phyloP scores from a whole-genome alignment of 225 moss, liverwort and hornwort species.

The Sphagnum contortum region DNA sequence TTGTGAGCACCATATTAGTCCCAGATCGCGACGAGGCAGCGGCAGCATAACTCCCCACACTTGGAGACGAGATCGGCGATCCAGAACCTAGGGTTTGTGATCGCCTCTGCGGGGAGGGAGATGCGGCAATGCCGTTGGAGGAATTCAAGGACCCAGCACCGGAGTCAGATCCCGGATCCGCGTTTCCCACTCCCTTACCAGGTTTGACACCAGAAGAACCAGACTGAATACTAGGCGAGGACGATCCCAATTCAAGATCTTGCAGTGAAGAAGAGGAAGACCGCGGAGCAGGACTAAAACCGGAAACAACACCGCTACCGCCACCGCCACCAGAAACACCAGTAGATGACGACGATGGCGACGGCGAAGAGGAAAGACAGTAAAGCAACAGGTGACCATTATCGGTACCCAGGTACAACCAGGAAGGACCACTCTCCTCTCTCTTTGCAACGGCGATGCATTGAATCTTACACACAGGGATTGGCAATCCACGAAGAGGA shows the following conservation, averaged over 20 bases:
- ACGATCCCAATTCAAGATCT: too few species aligned
- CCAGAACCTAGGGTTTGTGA: neutral
- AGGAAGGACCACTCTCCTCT: constrained; percentile 29
- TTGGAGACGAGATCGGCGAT: neutral
- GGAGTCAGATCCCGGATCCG: too few species aligned
- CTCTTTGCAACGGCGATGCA: constrained; percentile 55
- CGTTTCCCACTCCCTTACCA: too few species aligned
- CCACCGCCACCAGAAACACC: neutral
- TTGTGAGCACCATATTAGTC: constrained; percentile 55
- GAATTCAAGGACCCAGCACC: too few species aligned
- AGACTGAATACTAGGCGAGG: too few species aligned
- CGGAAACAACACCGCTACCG: too few species aligned
- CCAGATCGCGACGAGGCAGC: constrained; percentile 12
- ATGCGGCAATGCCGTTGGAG: too few species aligned
- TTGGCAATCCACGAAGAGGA: constrained; percentile 75
- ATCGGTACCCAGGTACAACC: constrained; percentile 79
- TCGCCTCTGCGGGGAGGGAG: too few species aligned
- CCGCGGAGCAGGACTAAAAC: too few species aligned
- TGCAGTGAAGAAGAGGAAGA: too few species aligned
- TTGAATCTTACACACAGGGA: constrained; percentile 56
- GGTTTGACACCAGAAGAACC: too few species aligned
- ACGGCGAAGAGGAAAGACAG: constrained; percentile 29
- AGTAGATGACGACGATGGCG: neutral
- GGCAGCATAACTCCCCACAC: neutral
- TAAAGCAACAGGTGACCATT: constrained; percentile 85